phyloP scores from a whole-genome alignment of 345 rosid genomes.

The Gossypium longicalyx region DNA sequence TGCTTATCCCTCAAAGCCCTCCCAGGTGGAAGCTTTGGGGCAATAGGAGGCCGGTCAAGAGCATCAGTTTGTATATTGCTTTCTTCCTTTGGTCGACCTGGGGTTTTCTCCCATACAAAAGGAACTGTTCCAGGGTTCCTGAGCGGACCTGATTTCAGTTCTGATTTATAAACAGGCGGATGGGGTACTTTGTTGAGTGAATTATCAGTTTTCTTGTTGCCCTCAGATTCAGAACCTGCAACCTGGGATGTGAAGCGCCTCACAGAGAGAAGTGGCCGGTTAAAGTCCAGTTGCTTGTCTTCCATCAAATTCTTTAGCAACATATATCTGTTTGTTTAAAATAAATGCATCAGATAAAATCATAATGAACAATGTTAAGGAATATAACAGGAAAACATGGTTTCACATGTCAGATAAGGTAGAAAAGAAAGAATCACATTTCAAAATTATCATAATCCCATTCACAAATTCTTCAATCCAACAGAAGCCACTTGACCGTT shows the following conservation, averaged over 20 bases:
- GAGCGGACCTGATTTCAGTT: constrained; percentile 81
- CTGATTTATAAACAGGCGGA: constrained; percentile 67
- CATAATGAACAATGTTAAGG: constrained; percentile 9
- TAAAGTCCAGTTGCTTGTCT: constrained; percentile 72
- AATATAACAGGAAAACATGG: not conserved
- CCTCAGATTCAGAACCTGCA: constrained; percentile 33
- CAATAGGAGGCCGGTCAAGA: constrained; percentile 30
- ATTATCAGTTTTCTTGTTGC: constrained; percentile 38
- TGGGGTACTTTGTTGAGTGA: constrained; percentile 38
- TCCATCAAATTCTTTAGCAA: constrained; percentile 55
- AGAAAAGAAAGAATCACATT: not conserved
- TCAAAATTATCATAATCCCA: not conserved
- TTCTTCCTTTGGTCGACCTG: constrained; percentile 77
- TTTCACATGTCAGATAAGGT: not conserved
- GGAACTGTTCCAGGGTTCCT: constrained; percentile 86
- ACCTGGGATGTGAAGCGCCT: constrained; percentile 49
- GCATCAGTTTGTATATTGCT: constrained; percentile 25
- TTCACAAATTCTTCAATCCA: constrained; percentile 2
- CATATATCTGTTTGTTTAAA: constrained; percentile 31
- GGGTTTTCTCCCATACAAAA: constrained; percentile 79
- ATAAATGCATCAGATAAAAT: constrained; percentile 10
- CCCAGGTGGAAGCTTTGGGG: constrained; percentile 92
- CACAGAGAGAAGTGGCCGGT: constrained; percentile 69
- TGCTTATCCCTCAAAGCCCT: constrained; percentile 34
- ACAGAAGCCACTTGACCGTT: not conserved